Percentiles rank a stretch among this genome's conserved stretches.
Evolutionary conservation across 2,329 filamentous ascomycete genomes (phyloP).

Genomic region (Aspergillus aculeatinus): DNA sequence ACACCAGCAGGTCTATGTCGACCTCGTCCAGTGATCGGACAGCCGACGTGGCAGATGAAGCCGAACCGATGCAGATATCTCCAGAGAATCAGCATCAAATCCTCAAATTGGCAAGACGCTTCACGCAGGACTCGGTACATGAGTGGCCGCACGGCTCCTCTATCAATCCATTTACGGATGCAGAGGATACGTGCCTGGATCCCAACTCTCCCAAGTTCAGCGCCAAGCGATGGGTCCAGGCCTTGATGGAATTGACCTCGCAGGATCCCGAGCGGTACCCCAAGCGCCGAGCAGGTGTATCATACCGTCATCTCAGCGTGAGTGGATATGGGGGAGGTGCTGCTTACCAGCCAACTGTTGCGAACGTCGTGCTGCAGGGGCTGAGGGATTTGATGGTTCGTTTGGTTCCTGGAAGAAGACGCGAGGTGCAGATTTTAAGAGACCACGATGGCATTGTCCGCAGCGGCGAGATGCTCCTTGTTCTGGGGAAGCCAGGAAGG

Average conservation of each 20-base stretch:
- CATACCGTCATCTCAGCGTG: slow-evolving; percentile 41
- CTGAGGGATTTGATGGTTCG: neutral
- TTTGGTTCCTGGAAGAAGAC: neutral
- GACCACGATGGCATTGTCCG: slow-evolving; percentile 58
- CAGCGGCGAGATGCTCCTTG: slow-evolving; percentile 50
- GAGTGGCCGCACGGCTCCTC: neutral
- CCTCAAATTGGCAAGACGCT: neutral
- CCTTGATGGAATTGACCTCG: slow-evolving; percentile 1
- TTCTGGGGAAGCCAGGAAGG: slow-evolving; percentile 44
- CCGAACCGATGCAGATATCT: neutral
- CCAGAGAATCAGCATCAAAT: neutral
- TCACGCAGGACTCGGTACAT: neutral
- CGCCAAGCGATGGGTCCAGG: slow-evolving; percentile 3
- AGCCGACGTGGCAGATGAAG: neutral
- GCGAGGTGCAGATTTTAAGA: slow-evolving; percentile 54
- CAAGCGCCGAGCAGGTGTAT: slow-evolving; percentile 29
- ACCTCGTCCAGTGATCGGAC: neutral
- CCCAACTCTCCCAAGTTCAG: slow-evolving; percentile 7
- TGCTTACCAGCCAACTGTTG: slow-evolving; percentile 31
- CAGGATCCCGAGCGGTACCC: slow-evolving; percentile 1
- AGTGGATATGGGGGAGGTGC: slow-evolving; percentile 39
- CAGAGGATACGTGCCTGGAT: slow-evolving; percentile 1
- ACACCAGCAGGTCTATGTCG: neutral
- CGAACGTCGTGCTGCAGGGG: neutral
- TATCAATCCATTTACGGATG: slow-evolving; percentile 4